Conservation (phyloP, 441 rosid genomes). For the Aleurites moluccanus region DNA sequence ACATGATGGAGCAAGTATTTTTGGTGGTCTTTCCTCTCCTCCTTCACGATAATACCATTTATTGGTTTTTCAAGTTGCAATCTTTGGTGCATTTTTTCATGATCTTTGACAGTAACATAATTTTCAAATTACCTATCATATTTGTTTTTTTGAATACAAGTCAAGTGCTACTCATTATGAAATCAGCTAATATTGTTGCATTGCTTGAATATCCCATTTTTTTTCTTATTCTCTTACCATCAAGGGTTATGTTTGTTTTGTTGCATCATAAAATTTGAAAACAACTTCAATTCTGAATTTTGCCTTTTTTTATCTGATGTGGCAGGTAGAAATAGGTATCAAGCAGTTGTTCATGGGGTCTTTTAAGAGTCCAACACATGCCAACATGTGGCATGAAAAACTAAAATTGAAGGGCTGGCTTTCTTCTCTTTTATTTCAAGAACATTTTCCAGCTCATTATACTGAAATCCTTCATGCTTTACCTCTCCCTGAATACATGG, state of each 20-base stretch:
- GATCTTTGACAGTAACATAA: too few species aligned
- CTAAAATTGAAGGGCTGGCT: conserved; percentile 92
- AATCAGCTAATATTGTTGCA: too few species aligned
- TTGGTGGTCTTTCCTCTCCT: too few species aligned
- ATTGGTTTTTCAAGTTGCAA: too few species aligned
- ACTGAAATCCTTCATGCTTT: conserved; percentile 62
- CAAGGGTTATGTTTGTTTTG: background rate
- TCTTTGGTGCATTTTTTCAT: too few species aligned
- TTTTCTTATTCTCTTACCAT: background rate
- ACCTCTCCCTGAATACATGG: conserved; percentile 89
- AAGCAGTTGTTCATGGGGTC: conserved; percentile 75
- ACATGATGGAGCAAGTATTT: too few species aligned
- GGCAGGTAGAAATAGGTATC: conserved; percentile 86
- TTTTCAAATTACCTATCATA: too few species aligned
- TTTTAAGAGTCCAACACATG: conserved; percentile 56
- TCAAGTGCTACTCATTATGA: too few species aligned
- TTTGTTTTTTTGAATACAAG: too few species aligned
- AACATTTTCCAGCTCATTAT: conserved; percentile 84
- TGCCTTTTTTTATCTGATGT: conserved; percentile 4
- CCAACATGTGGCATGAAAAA: conserved; percentile 67
- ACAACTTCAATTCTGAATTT: background rate
- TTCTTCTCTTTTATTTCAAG: conserved; percentile 71
- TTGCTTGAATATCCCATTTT: background rate
- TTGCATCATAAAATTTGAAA: conserved; percentile 11
- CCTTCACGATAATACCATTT: too few species aligned